Evolutionary conservation across 768 basidiomycete genomes (phyloP), one percentile per base, ranked within the genome.

Genomic region (Dacryopinax spathularia): DNA sequence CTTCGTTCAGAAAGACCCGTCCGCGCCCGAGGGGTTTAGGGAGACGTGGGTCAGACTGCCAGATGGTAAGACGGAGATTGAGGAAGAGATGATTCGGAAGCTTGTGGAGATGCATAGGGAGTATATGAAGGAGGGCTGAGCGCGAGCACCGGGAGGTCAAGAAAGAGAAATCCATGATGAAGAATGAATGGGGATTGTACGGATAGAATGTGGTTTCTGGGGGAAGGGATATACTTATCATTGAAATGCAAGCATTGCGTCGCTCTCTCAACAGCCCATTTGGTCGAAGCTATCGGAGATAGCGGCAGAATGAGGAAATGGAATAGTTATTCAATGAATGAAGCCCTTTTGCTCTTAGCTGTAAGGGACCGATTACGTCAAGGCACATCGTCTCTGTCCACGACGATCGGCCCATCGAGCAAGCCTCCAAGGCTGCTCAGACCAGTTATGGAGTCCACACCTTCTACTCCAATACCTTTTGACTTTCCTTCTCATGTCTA

Each of bases 1-100:
- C 4, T 88, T 98, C 70, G 87, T 99, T 27, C 27, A 31, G 61
- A 48, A 61, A 34, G 37, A 64, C 44, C 15, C 20, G 60, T 41
- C 15, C 22, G 29, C 31, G 60, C 41, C 31, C 25, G 63, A 63
- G 33, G 64, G 60, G 60, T 75, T 70, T 62, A 63, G 61, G 22
- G 75, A 77, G 66, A 71, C 70, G 7, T 76, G 76, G 75, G 36
- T 76, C 34, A 60, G 65, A 31, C 63, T 76, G 41, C 48, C 29
- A 22, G 76, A 76, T 7, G 75, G 72, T 67, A 75, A 75, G 33
- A 85, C 85, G 65, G 95, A 99, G 75, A 98, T 99, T 35, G 95
- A 99, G 73, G 89, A 94, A 70, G 84, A 91, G 63, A 97, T 98
- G 66, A 77, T 98, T 1, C 73, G 70, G 1, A 88, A 90, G 70